Evolutionary conservation across 2,329 filamentous ascomycete genomes (phyloP).

Genomic region (Fusarium sp.): DNA sequence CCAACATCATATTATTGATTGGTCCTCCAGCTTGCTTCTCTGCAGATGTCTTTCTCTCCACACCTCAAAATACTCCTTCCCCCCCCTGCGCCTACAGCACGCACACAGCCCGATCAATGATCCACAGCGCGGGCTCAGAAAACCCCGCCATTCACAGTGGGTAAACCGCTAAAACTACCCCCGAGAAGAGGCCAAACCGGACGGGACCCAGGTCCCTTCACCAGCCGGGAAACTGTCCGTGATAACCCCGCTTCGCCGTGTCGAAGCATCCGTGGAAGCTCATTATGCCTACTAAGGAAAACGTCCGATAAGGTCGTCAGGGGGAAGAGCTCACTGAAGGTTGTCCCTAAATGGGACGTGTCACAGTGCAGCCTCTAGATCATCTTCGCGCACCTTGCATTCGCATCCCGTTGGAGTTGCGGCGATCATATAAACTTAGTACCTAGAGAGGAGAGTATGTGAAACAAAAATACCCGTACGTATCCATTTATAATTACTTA

Average conservation of each 20-base stretch:
- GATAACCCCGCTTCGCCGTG: conserved; percentile 49
- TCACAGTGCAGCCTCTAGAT: conserved; percentile 20
- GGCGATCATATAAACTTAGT: conserved; percentile 7
- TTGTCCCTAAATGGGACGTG: conserved; percentile 26
- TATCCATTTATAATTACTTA: too few species aligned
- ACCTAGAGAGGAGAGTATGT: not conserved
- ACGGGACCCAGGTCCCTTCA: conserved; percentile 9
- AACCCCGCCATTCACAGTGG: conserved; percentile 43
- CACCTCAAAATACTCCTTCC: conserved; percentile 9
- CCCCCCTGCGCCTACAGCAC: conserved; percentile 9
- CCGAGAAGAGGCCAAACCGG: conserved; percentile 20
- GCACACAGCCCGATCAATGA: conserved; percentile 42
- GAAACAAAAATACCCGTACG: not conserved
- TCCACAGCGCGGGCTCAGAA: conserved; percentile 29
- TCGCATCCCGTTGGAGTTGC: conserved; percentile 15
- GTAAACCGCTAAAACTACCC: conserved; percentile 11
- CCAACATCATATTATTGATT: conserved; percentile 39
- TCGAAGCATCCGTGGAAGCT: conserved; percentile 49
- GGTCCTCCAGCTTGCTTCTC: conserved; percentile 2
- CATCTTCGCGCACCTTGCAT: conserved; percentile 19
- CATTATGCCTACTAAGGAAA: conserved; percentile 46
- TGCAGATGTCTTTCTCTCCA: not conserved
- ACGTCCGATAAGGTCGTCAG: conserved; percentile 35
- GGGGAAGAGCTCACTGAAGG: conserved; percentile 27
- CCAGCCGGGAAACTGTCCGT: conserved; percentile 41